Percentiles rank a stretch among this genome's conserved stretches.
phyloP scores from a whole-genome alignment of 805 yeast species.

The Cyberlindnera euphorbiae region DNA sequence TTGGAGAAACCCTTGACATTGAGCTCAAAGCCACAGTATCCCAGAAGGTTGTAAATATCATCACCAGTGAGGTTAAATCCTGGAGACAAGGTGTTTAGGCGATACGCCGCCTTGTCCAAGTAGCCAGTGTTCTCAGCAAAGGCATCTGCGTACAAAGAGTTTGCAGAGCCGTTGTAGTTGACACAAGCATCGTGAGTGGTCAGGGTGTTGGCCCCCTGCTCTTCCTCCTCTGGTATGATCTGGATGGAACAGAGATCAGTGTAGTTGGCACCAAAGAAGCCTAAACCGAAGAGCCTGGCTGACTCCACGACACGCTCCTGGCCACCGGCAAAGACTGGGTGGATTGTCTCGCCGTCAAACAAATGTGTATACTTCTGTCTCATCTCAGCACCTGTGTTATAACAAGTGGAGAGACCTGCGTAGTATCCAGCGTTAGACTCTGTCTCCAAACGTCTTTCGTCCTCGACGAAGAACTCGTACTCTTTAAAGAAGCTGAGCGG shows the following conservation, averaged over 20 bases:
- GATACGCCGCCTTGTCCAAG: conserved; percentile 47
- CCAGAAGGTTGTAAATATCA: conserved; percentile 51
- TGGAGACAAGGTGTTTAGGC: conserved; percentile 52
- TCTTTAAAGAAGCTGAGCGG: conserved; percentile 50
- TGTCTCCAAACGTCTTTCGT: conserved; percentile 37
- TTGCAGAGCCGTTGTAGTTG: conserved; percentile 28
- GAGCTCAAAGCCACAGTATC: conserved; percentile 70
- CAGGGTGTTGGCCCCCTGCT: conserved; percentile 46
- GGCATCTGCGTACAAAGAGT: conserved; percentile 14
- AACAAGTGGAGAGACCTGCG: conserved; percentile 44
- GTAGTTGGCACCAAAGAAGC: conserved; percentile 41
- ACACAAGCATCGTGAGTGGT: conserved; percentile 43
- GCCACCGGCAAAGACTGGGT: conserved; percentile 45
- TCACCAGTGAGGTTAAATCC: conserved; percentile 45
- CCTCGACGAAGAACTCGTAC: conserved; percentile 45
- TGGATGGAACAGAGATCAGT: conserved; percentile 30
- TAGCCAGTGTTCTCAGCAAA: conserved; percentile 29
- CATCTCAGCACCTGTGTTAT: conserved; percentile 40
- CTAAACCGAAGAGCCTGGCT: conserved; percentile 42
- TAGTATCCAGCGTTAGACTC: conserved; percentile 35
- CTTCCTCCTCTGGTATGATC: conserved; percentile 36
- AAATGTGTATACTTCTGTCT: conserved; percentile 39
- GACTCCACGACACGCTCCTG: conserved; percentile 45
- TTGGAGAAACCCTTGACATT: conserved; percentile 64
- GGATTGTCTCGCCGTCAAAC: conserved; percentile 30